Evolutionary conservation across 331 rosid genomes (phyloP).

Genomic region (Malus hybrid): DNA sequence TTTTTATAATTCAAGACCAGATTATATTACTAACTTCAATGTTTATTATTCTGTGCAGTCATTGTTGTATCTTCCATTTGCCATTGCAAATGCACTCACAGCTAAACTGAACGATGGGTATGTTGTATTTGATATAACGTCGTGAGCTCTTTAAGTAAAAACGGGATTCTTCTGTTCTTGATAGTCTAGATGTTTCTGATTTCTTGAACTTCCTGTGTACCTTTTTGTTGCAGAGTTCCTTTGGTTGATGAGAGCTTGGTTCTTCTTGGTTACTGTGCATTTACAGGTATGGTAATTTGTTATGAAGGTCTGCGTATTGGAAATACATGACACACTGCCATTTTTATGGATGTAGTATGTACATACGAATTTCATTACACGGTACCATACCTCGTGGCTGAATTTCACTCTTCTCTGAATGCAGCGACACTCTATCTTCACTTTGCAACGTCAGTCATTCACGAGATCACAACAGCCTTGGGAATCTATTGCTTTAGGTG

Average conservation of each 20-base stretch:
- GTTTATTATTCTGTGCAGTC: slow-evolving; percentile 48
- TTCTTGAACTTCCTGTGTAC: slow-evolving; percentile 15
- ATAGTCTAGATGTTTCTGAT: slow-evolving; percentile 4
- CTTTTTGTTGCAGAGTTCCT: slow-evolving; percentile 55
- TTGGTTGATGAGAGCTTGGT: slow-evolving; percentile 72
- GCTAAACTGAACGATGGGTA: slow-evolving; percentile 88
- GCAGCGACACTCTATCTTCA: slow-evolving; percentile 75
- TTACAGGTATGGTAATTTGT: slow-evolving; percentile 45
- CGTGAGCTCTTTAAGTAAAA: neutral
- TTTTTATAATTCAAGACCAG: neutral
- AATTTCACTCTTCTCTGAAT: slow-evolving; percentile 7
- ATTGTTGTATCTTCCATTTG: slow-evolving; percentile 77
- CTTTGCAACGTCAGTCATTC: slow-evolving; percentile 75
- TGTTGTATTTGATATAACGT: slow-evolving; percentile 20
- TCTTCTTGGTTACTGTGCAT: slow-evolving; percentile 68
- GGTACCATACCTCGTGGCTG: neutral
- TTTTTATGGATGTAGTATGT: neutral
- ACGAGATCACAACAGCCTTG: slow-evolving; percentile 72
- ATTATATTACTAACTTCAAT: neutral
- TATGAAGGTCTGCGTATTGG: neutral
- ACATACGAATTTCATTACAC: slow-evolving; percentile 1
- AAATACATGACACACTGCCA: neutral
- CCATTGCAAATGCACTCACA: slow-evolving; percentile 83
- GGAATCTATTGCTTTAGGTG: slow-evolving; percentile 95
- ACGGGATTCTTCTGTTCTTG: neutral